Evolutionary conservation across 1,284 basidiomycete species (phyloP).

Genomic region (Moesziomyces aphidis): DNA sequence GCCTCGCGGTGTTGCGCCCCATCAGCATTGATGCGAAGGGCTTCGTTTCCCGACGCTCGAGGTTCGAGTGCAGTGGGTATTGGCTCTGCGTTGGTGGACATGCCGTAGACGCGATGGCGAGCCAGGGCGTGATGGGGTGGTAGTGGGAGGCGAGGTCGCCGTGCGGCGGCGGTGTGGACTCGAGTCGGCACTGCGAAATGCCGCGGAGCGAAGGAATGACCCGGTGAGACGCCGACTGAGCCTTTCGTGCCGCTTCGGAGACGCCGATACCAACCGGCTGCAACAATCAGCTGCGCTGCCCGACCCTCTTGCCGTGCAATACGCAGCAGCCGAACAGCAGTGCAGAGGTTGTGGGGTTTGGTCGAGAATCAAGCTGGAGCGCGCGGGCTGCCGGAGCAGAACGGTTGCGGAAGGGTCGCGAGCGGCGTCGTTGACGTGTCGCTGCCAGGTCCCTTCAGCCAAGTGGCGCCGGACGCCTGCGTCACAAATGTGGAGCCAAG

Average conservation of each 20-base stretch:
- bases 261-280: not conserved
- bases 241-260: not conserved
- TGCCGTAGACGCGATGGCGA: conserved; percentile 5
- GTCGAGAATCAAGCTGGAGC: not conserved
- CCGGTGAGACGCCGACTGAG: not conserved
- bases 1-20: not conserved
- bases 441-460: not conserved
- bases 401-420: not conserved
- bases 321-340: no score
- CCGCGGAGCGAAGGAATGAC: not conserved
- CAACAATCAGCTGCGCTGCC: no score
- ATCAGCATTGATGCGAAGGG: not conserved
- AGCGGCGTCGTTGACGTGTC: not conserved
- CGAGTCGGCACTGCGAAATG: not conserved
- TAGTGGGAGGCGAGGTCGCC: not conserved
- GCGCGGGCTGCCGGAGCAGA: not conserved
- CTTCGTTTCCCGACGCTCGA: not conserved
- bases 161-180: no score
- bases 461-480: not conserved
- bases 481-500: not conserved
- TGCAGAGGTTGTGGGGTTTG: not conserved
- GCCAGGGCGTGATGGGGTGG: not conserved
- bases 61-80: conserved; percentile 1
- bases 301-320: no score
- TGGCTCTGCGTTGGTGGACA: conserved; percentile 28